Evolutionary conservation across 2,329 filamentous ascomycete genomes (phyloP).

Genomic region (Alternaria brassicicola): DNA sequence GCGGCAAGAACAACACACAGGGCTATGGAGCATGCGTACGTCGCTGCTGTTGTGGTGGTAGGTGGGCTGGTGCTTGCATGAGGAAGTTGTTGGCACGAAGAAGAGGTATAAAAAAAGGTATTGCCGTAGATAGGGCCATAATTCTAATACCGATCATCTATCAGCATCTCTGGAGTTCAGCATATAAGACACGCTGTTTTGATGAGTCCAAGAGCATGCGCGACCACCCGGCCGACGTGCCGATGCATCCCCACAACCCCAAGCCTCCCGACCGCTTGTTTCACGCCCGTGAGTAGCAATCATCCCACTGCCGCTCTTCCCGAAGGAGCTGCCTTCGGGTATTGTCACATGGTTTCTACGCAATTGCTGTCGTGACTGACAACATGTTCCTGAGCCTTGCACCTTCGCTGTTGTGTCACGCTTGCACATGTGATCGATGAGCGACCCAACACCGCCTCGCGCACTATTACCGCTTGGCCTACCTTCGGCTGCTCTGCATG

Average conservation of each 20-base stretch:
- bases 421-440: slow-evolving; percentile 10
- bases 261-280: neutral
- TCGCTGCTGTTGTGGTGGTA: slow-evolving; percentile 14
- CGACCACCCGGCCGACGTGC: neutral
- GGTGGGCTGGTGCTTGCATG: slow-evolving; percentile 9
- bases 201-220: neutral
- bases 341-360: neutral
- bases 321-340: neutral
- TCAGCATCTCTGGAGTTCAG: rapidly evolving
- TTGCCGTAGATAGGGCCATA: neutral
- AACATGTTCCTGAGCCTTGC: neutral
- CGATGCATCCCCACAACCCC: neutral
- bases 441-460: slow-evolving; percentile 10
- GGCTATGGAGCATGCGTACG: slow-evolving; percentile 10
- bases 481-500: slow-evolving; percentile 19
- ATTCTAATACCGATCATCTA: neutral
- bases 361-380: neutral
- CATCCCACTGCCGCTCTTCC: neutral
- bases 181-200: neutral
- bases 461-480: slow-evolving; percentile 14
- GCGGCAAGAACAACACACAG: slow-evolving; percentile 10
- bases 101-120: neutral
- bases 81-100: neutral
- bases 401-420: neutral
- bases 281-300: neutral